Percentiles rank a stretch among this genome's conserved stretches.
Conservation (phyloP, 2,329 filamentous ascomycete species). For the Byssoonygena ceratinophila region DNA sequence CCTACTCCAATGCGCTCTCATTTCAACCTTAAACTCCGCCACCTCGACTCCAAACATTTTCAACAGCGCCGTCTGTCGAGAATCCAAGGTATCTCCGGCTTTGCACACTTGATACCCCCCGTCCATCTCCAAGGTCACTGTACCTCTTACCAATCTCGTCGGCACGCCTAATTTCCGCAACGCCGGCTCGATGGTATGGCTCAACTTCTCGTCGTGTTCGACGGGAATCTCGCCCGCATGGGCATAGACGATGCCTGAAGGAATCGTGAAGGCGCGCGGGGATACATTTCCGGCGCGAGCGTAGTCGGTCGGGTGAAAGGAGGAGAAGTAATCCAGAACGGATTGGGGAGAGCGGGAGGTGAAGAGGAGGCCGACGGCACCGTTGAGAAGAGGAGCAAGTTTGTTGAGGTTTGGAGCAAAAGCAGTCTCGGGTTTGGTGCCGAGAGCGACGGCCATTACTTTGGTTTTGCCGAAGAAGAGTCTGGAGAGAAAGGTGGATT, state of each 20-base stretch:
- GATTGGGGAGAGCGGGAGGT: constrained; percentile 62
- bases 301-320: constrained; percentile 69
- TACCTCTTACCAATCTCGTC: constrained; percentile 77
- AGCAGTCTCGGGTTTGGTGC: constrained; percentile 64
- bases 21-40: constrained; percentile 76
- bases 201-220: constrained; percentile 75
- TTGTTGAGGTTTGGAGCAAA: constrained; percentile 65
- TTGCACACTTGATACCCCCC: constrained; percentile 66
- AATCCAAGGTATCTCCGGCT: constrained; percentile 75
- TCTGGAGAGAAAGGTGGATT: constrained; percentile 39
- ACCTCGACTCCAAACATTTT: constrained; percentile 88
- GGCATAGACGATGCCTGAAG: constrained; percentile 70
- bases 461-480: constrained; percentile 99
- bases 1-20: constrained; percentile 54
- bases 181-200: constrained; percentile 82
- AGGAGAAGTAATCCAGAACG: constrained; percentile 61
- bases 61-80: constrained; percentile 80
- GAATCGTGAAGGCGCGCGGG: constrained; percentile 65
- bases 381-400: constrained; percentile 59
- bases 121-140: constrained; percentile 59
- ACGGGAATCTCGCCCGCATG: constrained; percentile 64
- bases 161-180: constrained; percentile 82
- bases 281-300: constrained; percentile 75
- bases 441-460: constrained; percentile 93
- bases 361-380: constrained; percentile 82